Base-by-base conservation (phyloP, 495 filamentous ascomycete species). In the Penicillium riverlandense region DNA sequence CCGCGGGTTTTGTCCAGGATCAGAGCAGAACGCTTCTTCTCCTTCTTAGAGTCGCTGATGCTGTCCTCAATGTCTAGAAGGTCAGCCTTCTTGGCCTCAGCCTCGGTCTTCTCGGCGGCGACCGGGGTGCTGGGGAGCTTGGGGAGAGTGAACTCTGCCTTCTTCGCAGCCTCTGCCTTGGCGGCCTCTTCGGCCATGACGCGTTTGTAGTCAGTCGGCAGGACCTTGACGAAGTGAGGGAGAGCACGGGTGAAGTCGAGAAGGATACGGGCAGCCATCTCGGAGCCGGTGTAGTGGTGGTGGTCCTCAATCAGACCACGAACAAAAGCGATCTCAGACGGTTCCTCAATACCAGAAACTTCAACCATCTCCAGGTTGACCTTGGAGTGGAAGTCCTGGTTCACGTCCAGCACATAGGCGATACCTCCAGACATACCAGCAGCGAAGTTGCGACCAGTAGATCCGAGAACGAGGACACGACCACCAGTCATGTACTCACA, bases 401-500 rank as follows among this genome's bases (percentile, higher is more conserved):
- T 79, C 69, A 94, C 84, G 55, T 99, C 92, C 12, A 99, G 78
- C 42, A 97, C 79, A 50, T 99, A 99, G 30, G 94, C 91, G 69
- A 99, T 97, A 71, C 92, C 92, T 55, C 92, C 92, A 56, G 90
- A 97, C 92, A 99, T 99, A 72, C 92, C 92, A 45, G 92, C 92
- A 57, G 94, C 92, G 57, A 99, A 99, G 76, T 99, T 99, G 50
- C 92, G 92, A n/a, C 92, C 92, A 56, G 88, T 96, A 56, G 83
- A 80, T 45, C 92, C 92, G 37, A 99, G 76, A 48, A 94, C 75
- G 45, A 99, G 71, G 32, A 97, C 80, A 61, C 94, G 88, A 58
- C 92, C 92, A 58, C 92, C 92, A 47, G 92, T 98, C 92, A 99
- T 99, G 78, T 99, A 99, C 72, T 99, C 92, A 61, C 91, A 97